Evolutionary conservation across 345 rosid species (phyloP), one percentile per base, ranked within the genome.

Genomic region (Rhizophora mangle): DNA sequence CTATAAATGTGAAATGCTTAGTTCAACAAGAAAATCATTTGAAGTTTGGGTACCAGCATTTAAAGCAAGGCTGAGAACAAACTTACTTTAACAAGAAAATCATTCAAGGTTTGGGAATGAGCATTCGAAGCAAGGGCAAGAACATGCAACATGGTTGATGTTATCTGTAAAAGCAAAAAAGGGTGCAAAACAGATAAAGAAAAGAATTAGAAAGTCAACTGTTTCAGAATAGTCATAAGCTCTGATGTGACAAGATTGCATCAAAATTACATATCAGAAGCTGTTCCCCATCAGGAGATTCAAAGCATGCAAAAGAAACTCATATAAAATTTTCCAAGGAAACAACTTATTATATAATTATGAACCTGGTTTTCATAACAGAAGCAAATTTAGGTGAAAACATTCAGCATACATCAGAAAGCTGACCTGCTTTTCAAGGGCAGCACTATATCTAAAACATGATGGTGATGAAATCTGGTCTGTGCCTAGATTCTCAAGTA

Each of bases 341-440:
- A 64, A 27, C 49, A 18, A 3, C 15, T 43, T 11, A 18, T 43
- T 18, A 43, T 15, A 43, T 43, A 43, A 43, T 13, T 13, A 43
- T 43, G 49, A 43, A 43, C 15, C 49, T 43, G 49, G 4, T 15
- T 43, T 43, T 13, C 16, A 43, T 43, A 43, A 43, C 18, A 43
- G 15, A 43, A 13, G 15, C 36, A 64, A 8, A 30, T 24, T 72
- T 20, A 10, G 57, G 36, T 29, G 20, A 64, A 15, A 15, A 37
- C 36, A 64, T 59, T 31, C 53, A n/a, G 59, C 20, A 49, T 22
- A 65, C 52, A 16, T 9, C 26, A 43, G 61, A 54, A 65, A 59
- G 60, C 63, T 70, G 70, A 91, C 99, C 93, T 91, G 97, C 70
- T 87, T 91, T 78, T 88, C 91, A 72, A 95, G 96, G 18, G 87